Evolutionary conservation across 257 asterid species (phyloP).

Genomic region (Przewalskia tangutica): DNA sequence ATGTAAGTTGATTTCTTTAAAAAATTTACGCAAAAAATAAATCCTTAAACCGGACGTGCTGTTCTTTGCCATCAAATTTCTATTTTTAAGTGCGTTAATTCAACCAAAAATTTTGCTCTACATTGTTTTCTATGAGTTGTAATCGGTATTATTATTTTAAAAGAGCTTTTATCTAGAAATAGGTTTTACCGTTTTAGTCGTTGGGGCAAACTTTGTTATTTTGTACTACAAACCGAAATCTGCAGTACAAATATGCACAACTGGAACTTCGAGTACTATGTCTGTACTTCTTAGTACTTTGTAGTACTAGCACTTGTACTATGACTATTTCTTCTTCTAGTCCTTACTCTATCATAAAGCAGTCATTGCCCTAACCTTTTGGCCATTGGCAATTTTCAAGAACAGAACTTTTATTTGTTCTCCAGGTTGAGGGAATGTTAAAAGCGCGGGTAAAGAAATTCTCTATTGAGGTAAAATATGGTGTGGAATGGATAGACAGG

Average conservation of each 20-base stretch:
- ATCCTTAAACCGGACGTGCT: neutral
- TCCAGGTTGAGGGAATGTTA: neutral
- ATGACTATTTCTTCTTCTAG: neutral
- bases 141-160: neutral
- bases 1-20: neutral
- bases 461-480: neutral
- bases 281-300: neutral
- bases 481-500: constrained; percentile 37
- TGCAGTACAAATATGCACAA: neutral
- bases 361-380: neutral
- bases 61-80: neutral
- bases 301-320: constrained; percentile 13
- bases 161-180: neutral
- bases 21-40: neutral
- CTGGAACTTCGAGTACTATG: neutral
- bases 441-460: neutral
- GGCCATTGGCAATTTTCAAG: neutral
- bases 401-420: neutral
- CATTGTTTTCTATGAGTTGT: neutral
- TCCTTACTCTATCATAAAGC: neutral
- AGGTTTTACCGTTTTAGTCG: neutral
- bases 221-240: neutral
- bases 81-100: no score
- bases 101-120: neutral
- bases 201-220: neutral